Evolutionary conservation across 2,329 filamentous ascomycete species (phyloP), one percentile per base, ranked within the genome.

Genomic region (Pseudodiploospora longispora): DNA sequence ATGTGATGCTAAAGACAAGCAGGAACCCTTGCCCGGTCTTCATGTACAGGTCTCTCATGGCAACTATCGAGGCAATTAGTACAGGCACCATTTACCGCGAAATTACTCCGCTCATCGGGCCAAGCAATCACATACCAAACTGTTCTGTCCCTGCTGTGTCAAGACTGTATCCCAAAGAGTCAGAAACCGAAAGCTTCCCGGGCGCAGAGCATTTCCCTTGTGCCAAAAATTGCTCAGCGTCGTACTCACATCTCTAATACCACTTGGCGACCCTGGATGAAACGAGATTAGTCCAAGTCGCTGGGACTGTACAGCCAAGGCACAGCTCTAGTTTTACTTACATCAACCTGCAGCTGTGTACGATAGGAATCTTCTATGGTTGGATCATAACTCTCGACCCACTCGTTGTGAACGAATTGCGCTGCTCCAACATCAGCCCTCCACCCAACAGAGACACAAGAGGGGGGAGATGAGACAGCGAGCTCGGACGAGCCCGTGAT

Each of bases 111-210:
- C 9, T 9, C 32, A 34, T 19, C 19, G 19, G 19, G 19, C 19
- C 19, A 19, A 19, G 19, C 19, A 46, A 45, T 10, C 42, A 55
- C 83, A 67, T 74, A 91, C 87, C 91, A 67, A 95, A 95, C 63
- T 95, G 88, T 63, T 95, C 88, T 52, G 88, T 95, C 47, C 88
- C 88, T 53, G 88, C 88, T 39, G 88, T 95, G 61, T 95, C 88
- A 56, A 95, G 78, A 60, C 83, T 87, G 59, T 43, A 41, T 19
- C n/a, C 9, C 19, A 6, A 8, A 8, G 29, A 38, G 34, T 30
- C 27, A 29, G 10, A 12, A 8, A 10, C 10, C 30, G 9, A 34
- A 9, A 9, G 12, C 12, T 19, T 19, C 19, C 19, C 19, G 19
- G 19, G 19, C 19, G 19, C 19, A 19, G 19, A 19, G 19, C 19